Evolutionary conservation across 2,329 filamentous ascomycete genomes (phyloP).

Genomic region (Ophiostoma piceae): DNA sequence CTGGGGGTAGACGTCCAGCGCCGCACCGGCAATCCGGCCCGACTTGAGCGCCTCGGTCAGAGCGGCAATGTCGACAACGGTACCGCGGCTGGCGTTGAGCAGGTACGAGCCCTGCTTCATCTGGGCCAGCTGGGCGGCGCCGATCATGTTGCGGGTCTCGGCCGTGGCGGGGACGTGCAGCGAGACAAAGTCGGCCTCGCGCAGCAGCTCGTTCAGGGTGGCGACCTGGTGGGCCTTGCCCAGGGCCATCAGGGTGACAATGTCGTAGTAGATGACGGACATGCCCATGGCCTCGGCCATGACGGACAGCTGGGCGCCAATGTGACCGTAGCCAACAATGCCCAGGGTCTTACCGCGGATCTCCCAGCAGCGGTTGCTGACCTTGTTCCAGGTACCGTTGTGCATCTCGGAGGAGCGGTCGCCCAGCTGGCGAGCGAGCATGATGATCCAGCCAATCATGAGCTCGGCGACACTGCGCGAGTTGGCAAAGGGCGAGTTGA

Average conservation of each 20-base stretch:
- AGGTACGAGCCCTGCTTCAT: conserved; percentile 94
- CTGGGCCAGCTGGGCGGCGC: conserved; percentile 67
- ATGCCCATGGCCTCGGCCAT: conserved; percentile 97
- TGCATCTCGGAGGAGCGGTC: conserved; percentile 95
- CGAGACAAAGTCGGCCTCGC: conserved; percentile 83
- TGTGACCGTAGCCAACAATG: conserved; percentile 96
- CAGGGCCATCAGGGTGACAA: conserved; percentile 88
- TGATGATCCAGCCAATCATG: conserved; percentile 90
- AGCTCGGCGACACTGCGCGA: conserved; percentile 94
- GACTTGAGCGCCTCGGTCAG: conserved; percentile 80
- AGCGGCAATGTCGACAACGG: conserved; percentile 88
- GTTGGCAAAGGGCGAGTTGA: conserved; percentile 98
- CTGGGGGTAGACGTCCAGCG: conserved; percentile 92
- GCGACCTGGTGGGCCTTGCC: conserved; percentile 81
- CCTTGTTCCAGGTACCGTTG: conserved; percentile 94
- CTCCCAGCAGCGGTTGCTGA: conserved; percentile 95
- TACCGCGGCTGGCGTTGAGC: conserved; percentile 93
- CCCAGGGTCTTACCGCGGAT: conserved; percentile 94
- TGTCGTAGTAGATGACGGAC: conserved; percentile 95
- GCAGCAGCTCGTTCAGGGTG: conserved; percentile 69
- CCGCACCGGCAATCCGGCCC: conserved; percentile 86
- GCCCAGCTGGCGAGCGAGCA: conserved; percentile 81
- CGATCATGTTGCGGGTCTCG: conserved; percentile 91
- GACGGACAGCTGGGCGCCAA: conserved; percentile 91
- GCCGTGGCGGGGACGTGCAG: conserved; percentile 89